Conservation (phyloP, 2,329 filamentous ascomycete genomes). For the Calonectria multiphialidica region DNA sequence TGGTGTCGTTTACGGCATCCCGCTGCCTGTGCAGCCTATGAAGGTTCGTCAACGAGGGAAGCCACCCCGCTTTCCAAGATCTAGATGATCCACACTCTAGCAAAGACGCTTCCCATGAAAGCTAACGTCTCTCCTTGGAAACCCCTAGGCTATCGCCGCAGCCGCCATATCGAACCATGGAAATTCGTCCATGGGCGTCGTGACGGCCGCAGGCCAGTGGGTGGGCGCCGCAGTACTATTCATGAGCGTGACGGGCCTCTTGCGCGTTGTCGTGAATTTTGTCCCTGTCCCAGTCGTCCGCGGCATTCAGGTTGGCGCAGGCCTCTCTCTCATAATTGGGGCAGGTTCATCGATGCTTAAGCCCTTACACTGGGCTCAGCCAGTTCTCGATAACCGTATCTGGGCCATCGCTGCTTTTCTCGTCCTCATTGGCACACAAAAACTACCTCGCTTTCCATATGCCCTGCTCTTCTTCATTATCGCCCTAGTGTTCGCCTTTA, state of each 20-base stretch:
- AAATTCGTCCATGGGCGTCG: slow-evolving; percentile 61
- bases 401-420: slow-evolving; percentile 83
- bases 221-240: slow-evolving; percentile 80
- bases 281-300: slow-evolving; percentile 92
- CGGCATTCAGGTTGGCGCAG: slow-evolving; percentile 94
- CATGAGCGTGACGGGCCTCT: slow-evolving; percentile 83
- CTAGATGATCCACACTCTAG: not conserved
- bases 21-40: slow-evolving; percentile 92
- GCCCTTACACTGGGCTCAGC: slow-evolving; percentile 75
- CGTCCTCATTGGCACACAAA: slow-evolving; percentile 76
- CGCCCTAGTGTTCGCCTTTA: slow-evolving; percentile 74
- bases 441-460: slow-evolving; percentile 78
- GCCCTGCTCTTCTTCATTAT: slow-evolving; percentile 79
- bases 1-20: slow-evolving; percentile 86
- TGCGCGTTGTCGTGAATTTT: slow-evolving; percentile 77
- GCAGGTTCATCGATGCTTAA: slow-evolving; percentile 78
- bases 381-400: slow-evolving; percentile 81
- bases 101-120: not conserved
- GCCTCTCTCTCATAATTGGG: slow-evolving; percentile 83
- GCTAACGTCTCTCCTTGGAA: not conserved
- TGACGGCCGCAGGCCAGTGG: slow-evolving; percentile 83
- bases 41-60: slow-evolving; percentile 57
- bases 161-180: slow-evolving; percentile 83
- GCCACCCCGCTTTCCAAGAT: not conserved
- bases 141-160: slow-evolving; percentile 80